Percentiles rank a stretch among this genome's conserved stretches.
phyloP scores from a whole-genome alignment of 345 rosid genomes.

The Clausena lansium region DNA sequence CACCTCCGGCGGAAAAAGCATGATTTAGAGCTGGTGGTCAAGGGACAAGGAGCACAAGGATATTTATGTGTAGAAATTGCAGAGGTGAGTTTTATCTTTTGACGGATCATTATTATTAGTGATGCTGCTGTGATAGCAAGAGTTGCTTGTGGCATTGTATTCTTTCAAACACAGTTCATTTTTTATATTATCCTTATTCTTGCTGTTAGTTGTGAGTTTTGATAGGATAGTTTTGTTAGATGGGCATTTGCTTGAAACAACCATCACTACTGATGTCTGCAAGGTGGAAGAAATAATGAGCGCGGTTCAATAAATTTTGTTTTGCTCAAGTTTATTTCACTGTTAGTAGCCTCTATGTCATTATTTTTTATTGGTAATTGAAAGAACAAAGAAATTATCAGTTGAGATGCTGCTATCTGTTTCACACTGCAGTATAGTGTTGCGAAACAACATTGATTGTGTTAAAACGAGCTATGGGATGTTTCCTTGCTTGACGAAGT shows the following conservation, averaged over 20 bases:
- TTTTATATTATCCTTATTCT: neutral
- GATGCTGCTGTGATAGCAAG: neutral
- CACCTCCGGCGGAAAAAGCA: constrained; percentile 39
- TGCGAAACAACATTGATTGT: neutral
- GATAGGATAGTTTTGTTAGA: neutral
- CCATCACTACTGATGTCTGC: neutral
- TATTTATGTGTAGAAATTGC: neutral
- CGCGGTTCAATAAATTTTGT: neutral
- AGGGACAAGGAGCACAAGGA: neutral
- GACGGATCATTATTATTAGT: neutral
- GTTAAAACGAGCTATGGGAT: no score
- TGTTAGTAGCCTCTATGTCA: neutral
- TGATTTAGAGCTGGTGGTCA: constrained; percentile 18
- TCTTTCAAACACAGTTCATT: neutral
- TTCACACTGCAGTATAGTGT: neutral
- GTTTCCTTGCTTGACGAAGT: no score
- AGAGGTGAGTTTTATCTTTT: neutral
- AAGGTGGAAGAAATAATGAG: neutral
- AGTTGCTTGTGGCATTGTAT: neutral
- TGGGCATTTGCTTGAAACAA: neutral
- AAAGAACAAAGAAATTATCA: neutral
- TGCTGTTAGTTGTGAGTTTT: neutral
- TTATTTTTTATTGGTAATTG: no score
- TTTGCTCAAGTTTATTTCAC: neutral
- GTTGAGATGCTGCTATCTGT: neutral